Percentiles rank a stretch among this genome's conserved stretches.
Evolutionary conservation across 179 eudicot species (phyloP).

Genomic region (Monotropa hypopitys): DNA sequence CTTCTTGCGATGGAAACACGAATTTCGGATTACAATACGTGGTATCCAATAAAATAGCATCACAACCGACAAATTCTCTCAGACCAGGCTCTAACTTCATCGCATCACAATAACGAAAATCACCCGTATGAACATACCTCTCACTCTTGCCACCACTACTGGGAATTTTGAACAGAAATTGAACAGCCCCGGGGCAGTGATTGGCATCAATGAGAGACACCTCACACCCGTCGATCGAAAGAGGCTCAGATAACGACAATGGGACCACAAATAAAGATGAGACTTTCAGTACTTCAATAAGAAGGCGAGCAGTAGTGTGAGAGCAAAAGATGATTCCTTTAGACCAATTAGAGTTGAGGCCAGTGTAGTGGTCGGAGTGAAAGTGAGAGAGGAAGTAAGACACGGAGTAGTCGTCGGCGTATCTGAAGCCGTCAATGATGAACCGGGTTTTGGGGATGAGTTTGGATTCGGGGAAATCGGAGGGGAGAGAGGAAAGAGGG

Average conservation of each 20-base stretch:
- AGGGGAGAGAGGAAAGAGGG: slow-evolving; percentile 39
- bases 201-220: slow-evolving; percentile 68
- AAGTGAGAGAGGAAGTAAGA: slow-evolving; percentile 91
- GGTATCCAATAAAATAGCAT: slow-evolving; percentile 75
- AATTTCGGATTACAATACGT: slow-evolving; percentile 87
- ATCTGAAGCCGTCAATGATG: slow-evolving; percentile 63
- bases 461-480: slow-evolving; percentile 52
- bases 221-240: slow-evolving; percentile 55
- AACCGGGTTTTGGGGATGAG: slow-evolving; percentile 76
- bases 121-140: slow-evolving; percentile 90
- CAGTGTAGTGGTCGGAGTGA: slow-evolving; percentile 86
- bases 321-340: slow-evolving; percentile 72
- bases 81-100: slow-evolving; percentile 44
- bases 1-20: slow-evolving; percentile 68
- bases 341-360: slow-evolving; percentile 54
- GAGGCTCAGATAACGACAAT: slow-evolving; percentile 31
- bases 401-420: slow-evolving; percentile 50
- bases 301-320: slow-evolving; percentile 41
- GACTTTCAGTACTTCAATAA: slow-evolving; percentile 36
- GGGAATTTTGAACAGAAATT: slow-evolving; percentile 61
- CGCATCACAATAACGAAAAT: slow-evolving; percentile 50
- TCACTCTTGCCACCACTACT: slow-evolving; percentile 27
- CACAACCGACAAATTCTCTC: slow-evolving; percentile 58
- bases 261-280: slow-evolving; percentile 28
- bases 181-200: slow-evolving; percentile 95